These are phyloP conservation scores for Gaeumannomyces sp. DNA, from an alignment of 2,329 filamentous ascomycete genomes.

Conservation along the genomic window DNA sequence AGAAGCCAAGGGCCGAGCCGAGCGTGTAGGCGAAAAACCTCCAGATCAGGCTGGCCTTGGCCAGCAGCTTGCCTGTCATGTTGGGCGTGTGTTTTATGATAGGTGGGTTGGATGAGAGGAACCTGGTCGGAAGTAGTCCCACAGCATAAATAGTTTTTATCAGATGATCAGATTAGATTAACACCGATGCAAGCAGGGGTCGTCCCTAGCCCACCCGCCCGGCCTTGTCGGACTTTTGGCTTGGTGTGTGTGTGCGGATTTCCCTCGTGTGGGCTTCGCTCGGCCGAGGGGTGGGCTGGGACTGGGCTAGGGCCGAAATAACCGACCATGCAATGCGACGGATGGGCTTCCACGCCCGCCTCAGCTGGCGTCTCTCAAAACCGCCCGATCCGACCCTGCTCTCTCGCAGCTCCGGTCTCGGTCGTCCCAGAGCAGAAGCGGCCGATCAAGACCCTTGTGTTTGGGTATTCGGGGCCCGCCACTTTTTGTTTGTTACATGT, in stretches of 20 bases:
- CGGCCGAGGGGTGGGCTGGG: not conserved
- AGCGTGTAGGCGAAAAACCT: not conserved
- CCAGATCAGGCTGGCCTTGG: not conserved
- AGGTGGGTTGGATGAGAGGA: not conserved
- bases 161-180: constrained; percentile 8
- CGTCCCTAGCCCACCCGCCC: no score
- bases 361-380: no score
- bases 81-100: not conserved
- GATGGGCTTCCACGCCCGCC: no score
- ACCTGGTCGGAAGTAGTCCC: not conserved
- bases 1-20: not conserved
- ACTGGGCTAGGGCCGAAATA: not conserved
- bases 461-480: no score
- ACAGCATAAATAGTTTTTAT: constrained; percentile 2
- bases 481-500: not conserved
- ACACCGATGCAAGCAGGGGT: no score
- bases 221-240: no score
- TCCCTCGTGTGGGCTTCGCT: not conserved
- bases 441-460: no score
- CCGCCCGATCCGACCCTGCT: not conserved
- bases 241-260: no score
- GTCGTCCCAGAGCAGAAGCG: not conserved
- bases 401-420: not conserved
- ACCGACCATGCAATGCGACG: no score
- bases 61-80: not conserved